A percentile compares a stretch with the other conserved stretches of the same genome.
phyloP scores from a whole-genome alignment of 2,329 filamentous ascomycete species.

The Fonsecaea pedrosoi region DNA sequence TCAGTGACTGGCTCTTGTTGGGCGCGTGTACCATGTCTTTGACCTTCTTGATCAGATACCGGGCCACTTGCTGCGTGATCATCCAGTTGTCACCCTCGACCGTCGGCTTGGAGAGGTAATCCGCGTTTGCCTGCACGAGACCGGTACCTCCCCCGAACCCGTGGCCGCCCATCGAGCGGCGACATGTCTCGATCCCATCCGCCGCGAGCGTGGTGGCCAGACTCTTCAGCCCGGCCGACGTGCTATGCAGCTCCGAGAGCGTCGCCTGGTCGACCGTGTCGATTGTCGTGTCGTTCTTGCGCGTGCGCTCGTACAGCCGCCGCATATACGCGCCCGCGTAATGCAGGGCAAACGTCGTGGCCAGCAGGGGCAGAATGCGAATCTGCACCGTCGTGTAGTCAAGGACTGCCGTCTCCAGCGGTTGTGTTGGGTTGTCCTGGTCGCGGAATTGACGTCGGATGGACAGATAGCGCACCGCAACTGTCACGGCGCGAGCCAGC shows the following conservation, averaged over 20 bases:
- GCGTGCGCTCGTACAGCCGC: slow-evolving; percentile 53
- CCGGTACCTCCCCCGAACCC: slow-evolving; percentile 61
- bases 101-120: slow-evolving; percentile 73
- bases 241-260: slow-evolving; percentile 75
- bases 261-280: slow-evolving; percentile 54
- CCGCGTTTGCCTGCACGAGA: slow-evolving; percentile 68
- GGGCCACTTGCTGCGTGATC: slow-evolving; percentile 73
- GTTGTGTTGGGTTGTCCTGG: slow-evolving; percentile 50
- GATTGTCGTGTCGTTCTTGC: slow-evolving; percentile 56
- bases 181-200: slow-evolving; percentile 76
- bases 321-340: slow-evolving; percentile 53
- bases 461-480: slow-evolving; percentile 58
- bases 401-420: slow-evolving; percentile 53
- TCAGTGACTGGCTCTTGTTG: slow-evolving; percentile 6
- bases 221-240: slow-evolving; percentile 76
- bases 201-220: slow-evolving; percentile 73
- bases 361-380: slow-evolving; percentile 58
- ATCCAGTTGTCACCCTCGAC: slow-evolving; percentile 84
- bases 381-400: slow-evolving; percentile 63
- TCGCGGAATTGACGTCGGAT: slow-evolving; percentile 59
- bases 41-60: slow-evolving; percentile 58
- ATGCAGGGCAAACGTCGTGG: slow-evolving; percentile 59
- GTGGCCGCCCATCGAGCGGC: slow-evolving; percentile 73
- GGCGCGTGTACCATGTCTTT: slow-evolving; percentile 62
- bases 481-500: slow-evolving; percentile 60